These are phyloP conservation scores for Diplodia intermedia DNA, from an alignment of 2,329 filamentous ascomycete genomes.

Conservation along the genomic window DNA sequence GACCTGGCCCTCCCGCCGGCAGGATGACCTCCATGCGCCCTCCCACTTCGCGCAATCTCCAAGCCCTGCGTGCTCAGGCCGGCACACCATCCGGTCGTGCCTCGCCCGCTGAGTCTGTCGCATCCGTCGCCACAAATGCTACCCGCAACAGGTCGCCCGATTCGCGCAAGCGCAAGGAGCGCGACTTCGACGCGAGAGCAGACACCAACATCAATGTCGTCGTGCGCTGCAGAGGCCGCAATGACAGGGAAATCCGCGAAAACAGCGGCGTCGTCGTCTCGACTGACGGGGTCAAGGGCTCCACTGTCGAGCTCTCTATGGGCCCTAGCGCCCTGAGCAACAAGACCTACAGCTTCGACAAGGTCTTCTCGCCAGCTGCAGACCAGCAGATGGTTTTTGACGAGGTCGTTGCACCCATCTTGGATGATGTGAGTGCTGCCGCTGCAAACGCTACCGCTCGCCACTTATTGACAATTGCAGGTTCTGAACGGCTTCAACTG, in stretches of 20 bases:
- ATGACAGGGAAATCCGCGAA: slow-evolving; percentile 88
- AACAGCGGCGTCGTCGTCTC: slow-evolving; percentile 92
- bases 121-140: slow-evolving; percentile 58
- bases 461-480: slow-evolving; percentile 53
- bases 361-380: slow-evolving; percentile 92
- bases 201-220: slow-evolving; percentile 99
- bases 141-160: slow-evolving; percentile 56
- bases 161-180: slow-evolving; percentile 78
- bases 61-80: slow-evolving; percentile 57
- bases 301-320: slow-evolving; percentile 85
- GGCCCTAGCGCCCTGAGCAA: slow-evolving; percentile 91
- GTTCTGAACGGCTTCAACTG: slow-evolving; percentile 96
- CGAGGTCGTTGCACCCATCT: slow-evolving; percentile 89
- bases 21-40: slow-evolving; percentile 61
- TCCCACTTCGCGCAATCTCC: slow-evolving; percentile 60
- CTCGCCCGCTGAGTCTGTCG: slow-evolving; percentile 75
- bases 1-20: slow-evolving; percentile 59
- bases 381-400: slow-evolving; percentile 95
- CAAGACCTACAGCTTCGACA: slow-evolving; percentile 96
- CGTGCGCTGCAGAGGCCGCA: slow-evolving; percentile 90
- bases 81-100: slow-evolving; percentile 59
- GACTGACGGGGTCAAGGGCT: slow-evolving; percentile 87
- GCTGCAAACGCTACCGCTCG: not conserved
- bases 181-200: slow-evolving; percentile 76
- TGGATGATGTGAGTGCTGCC: slow-evolving; percentile 76